Conservation (phyloP, 495 filamentous ascomycete genomes). For the Penicillium canescens region DNA sequence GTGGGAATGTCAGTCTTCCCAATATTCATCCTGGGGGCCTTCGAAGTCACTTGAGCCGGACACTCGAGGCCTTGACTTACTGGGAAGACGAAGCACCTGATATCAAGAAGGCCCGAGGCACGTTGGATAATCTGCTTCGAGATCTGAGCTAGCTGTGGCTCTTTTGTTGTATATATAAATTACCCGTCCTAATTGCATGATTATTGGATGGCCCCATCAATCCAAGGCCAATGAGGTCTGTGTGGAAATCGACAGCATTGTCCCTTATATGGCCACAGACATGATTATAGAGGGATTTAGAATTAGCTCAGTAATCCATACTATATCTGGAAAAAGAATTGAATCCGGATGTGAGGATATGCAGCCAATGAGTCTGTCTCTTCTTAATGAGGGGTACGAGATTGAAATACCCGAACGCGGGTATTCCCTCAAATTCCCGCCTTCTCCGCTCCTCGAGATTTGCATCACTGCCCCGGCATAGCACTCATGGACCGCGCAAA, state of each 20-base stretch:
- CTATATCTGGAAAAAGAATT: no score
- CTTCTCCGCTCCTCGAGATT: not conserved
- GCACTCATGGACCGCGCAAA: not conserved
- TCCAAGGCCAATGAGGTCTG: no score
- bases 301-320: no score
- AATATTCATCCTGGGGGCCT: not conserved
- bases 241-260: no score
- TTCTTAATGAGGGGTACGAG: no score
- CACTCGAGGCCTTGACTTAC: slow-evolving; percentile 5
- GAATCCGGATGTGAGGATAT: no score
- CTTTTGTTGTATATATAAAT: not conserved
- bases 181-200: no score
- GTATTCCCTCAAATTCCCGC: not conserved
- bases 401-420: no score
- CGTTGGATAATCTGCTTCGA: slow-evolving; percentile 1
- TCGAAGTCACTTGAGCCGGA: not conserved
- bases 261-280: no score
- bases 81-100: slow-evolving; percentile 12
- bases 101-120: slow-evolving; percentile 6
- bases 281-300: no score
- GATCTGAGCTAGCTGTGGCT: not conserved
- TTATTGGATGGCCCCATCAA: no score
- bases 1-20: slow-evolving; percentile 3
- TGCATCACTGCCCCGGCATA: not conserved
- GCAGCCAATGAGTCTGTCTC: no score